Conservation (phyloP, 2,329 filamentous ascomycete species). For the Colletotrichum sansevieriae region DNA sequence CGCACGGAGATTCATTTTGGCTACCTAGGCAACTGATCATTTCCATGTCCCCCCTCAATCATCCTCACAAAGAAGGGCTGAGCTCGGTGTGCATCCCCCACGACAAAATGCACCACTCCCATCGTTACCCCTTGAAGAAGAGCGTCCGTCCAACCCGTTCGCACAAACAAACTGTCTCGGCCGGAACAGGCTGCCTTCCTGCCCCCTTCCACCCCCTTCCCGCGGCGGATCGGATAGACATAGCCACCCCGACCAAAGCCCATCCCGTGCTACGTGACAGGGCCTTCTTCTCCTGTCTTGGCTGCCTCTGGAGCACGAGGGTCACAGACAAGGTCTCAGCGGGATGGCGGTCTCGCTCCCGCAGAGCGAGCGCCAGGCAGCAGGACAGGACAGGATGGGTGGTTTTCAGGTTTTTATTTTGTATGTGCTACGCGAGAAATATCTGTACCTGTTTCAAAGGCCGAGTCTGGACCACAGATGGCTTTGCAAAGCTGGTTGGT, state of each 20-base stretch:
- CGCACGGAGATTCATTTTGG: no score
- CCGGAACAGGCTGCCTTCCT: neutral
- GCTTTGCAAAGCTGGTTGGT: no score
- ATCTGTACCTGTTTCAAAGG: neutral
- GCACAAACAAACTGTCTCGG: neutral
- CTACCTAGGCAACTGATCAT: no score
- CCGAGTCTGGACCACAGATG: neutral
- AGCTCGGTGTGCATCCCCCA: no score
- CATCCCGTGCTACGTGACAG: neutral
- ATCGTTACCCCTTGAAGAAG: neutral
- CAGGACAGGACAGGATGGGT: neutral
- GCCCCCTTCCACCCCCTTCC: neutral
- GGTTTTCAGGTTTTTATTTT: neutral
- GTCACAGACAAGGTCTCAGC: neutral
- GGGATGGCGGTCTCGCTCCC: no score
- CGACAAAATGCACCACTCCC: no score
- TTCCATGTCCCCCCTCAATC: no score
- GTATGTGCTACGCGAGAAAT: neutral
- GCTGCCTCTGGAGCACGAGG: slow-evolving; percentile 12
- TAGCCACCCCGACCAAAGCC: neutral
- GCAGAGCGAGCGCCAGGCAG: no score
- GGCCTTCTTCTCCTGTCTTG: neutral
- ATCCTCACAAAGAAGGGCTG: no score
- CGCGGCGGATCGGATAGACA: neutral
- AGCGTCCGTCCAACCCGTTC: neutral